phyloP scores from a whole-genome alignment of 2,329 filamentous ascomycete genomes.

The Ramularia endophylla region DNA sequence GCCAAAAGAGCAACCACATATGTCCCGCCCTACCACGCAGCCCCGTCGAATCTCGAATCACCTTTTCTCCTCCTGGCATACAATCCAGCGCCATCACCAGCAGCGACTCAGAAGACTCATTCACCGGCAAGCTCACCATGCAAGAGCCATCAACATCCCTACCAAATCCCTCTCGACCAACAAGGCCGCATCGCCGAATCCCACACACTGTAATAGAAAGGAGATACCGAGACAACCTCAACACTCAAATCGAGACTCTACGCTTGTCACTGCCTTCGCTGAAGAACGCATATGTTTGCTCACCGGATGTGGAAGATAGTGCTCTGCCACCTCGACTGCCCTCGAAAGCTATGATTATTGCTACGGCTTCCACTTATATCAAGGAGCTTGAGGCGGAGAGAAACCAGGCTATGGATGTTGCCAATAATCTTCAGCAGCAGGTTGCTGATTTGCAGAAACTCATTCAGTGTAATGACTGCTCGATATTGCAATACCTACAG shows the following conservation, averaged over 20 bases:
- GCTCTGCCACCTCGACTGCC: slow-evolving; percentile 36
- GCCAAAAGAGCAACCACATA: slow-evolving; percentile 15
- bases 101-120: slow-evolving; percentile 18
- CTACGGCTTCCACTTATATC: slow-evolving; percentile 42
- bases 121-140: slow-evolving; percentile 5
- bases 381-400: slow-evolving; percentile 41
- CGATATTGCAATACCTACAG: slow-evolving; percentile 21
- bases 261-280: slow-evolving; percentile 35
- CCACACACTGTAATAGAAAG: slow-evolving; percentile 42
- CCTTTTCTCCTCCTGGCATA: slow-evolving; percentile 10
- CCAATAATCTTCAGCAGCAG: slow-evolving; percentile 33
- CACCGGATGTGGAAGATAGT: slow-evolving; percentile 39
- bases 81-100: slow-evolving; percentile 11
- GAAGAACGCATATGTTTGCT: slow-evolving; percentile 33
- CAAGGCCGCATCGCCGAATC: slow-evolving; percentile 16
- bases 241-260: slow-evolving; percentile 41
- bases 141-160: neutral
- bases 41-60: slow-evolving; percentile 6
- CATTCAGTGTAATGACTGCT: slow-evolving; percentile 43
- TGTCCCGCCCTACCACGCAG: slow-evolving; percentile 14
- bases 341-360: slow-evolving; percentile 42
- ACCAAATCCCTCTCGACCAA: neutral
- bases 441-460: slow-evolving; percentile 40
- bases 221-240: slow-evolving; percentile 43
- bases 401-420: slow-evolving; percentile 35